These are phyloP conservation scores for Pugionium cornutum DNA, from an alignment of 345 rosid genomes.

Conservation along the genomic window DNA sequence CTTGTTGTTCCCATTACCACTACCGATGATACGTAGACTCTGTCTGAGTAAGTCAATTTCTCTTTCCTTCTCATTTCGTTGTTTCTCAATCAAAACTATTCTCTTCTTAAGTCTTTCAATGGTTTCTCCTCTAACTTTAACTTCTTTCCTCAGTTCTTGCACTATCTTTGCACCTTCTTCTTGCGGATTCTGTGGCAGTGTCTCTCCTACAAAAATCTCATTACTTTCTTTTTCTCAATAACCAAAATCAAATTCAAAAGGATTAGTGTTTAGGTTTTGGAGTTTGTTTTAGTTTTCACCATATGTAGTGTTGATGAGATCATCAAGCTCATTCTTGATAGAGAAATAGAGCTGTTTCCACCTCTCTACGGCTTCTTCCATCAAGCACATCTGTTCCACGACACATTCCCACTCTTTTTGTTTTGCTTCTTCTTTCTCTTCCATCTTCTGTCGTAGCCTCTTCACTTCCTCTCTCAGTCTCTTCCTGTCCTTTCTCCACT, in stretches of 20 bases:
- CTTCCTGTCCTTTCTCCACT: slow-evolving; percentile 75
- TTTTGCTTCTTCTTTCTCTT: slow-evolving; percentile 51
- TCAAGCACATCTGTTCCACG: slow-evolving; percentile 59
- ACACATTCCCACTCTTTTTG: slow-evolving; percentile 43
- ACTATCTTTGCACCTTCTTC: too few species aligned
- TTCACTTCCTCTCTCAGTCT: slow-evolving; percentile 62
- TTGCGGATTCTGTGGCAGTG: slow-evolving; percentile 48
- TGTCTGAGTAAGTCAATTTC: slow-evolving; percentile 76
- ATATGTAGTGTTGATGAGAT: slow-evolving; percentile 66
- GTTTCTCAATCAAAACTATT: slow-evolving; percentile 49
- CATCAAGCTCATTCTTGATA: slow-evolving; percentile 81
- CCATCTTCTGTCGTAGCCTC: slow-evolving; percentile 49
- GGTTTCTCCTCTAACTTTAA: slow-evolving; percentile 49
- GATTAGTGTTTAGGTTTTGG: background rate
- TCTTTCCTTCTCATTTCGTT: slow-evolving; percentile 49
- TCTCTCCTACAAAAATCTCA: slow-evolving; percentile 42
- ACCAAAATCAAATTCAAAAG: slow-evolving; percentile 8
- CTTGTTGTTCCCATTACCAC: slow-evolving; percentile 33
- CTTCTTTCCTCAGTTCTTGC: slow-evolving; percentile 57
- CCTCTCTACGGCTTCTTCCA: slow-evolving; percentile 74
- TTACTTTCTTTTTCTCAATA: background rate
- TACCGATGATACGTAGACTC: slow-evolving; percentile 61
- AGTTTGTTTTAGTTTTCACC: slow-evolving; percentile 14
- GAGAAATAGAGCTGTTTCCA: slow-evolving; percentile 87
- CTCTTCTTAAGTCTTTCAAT: slow-evolving; percentile 50